Base-by-base conservation (phyloP, 2,329 filamentous ascomycete species). In the Ophiostoma novo-ulmi region DNA sequence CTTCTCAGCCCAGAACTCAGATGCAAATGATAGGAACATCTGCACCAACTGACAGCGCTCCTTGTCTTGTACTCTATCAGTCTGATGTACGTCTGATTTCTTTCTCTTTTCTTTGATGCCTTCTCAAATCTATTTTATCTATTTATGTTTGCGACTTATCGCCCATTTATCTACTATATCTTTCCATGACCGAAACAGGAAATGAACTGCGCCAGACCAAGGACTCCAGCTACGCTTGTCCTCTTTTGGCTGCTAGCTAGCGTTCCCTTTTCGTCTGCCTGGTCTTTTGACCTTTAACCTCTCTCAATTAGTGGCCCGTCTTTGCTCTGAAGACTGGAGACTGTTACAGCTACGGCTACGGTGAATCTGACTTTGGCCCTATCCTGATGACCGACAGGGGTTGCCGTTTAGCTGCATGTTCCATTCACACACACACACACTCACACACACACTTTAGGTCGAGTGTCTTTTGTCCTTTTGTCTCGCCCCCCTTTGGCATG, bases 151-250 rank as follows among this genome's bases (percentile, higher is more conserved):
- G 31, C 31, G 31, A 31, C 31, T 31, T 31, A 31, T 31, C 3
- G 31, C 31, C 31, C 31, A 31, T 26, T 13, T 11, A 13, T 31
- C 26, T 31, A 11, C 11, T 31, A 11, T 17, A 44, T 17, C 65
- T 11, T 39, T 67, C 65, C 3, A 26, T n/a, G n/a, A 13, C 22
- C 65, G 2, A 67, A 44, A 67, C 1, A 31, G 65, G 65, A 67
- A 67, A 22, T 31, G 65, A 67, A 67, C 65, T 67, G 65, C 65
- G 65, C 65, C 65, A 44, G 39, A 67, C 65, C 65, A 67, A 67
- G 36, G 65, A 44, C 39, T 67, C 64, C 17, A 6, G 38, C 11
- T 8, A 14, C 65, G 36, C 65, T 67, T 67, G 65, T 44, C 65
- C 39, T 48, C 13, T 67, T 67, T 14, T 31, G 65, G 38, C 5